Conservation (phyloP, 2,329 filamentous ascomycete species). For the Neobulgaria alba region DNA sequence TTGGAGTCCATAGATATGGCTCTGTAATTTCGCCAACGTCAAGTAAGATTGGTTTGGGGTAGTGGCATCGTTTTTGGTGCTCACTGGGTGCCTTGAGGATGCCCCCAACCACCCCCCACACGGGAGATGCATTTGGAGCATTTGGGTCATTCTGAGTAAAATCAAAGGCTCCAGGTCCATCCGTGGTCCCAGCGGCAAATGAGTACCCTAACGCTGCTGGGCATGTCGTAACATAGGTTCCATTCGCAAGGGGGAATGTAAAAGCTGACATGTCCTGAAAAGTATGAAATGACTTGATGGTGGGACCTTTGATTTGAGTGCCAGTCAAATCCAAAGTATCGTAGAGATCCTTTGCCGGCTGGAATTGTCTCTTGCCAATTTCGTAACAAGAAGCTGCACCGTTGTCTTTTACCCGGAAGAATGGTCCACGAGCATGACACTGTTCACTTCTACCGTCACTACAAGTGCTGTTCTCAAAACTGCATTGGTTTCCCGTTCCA, state of each 20-base stretch:
- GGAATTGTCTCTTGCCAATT: constrained; percentile 64
- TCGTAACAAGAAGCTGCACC: constrained; percentile 69
- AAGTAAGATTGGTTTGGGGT: constrained; percentile 74
- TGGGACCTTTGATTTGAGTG: constrained; percentile 46
- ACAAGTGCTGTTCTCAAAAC: constrained; percentile 78
- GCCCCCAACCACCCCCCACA: constrained; percentile 71
- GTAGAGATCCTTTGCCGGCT: constrained; percentile 52
- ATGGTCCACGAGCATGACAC: constrained; percentile 67
- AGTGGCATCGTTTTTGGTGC: constrained; percentile 68
- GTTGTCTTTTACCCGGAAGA: constrained; percentile 58
- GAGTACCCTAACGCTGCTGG: constrained; percentile 84
- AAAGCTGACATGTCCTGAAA: constrained; percentile 77
- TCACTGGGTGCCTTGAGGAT: constrained; percentile 62
- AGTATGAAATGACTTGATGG: constrained; percentile 75
- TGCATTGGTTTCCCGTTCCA: constrained; percentile 62
- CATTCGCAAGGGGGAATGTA: constrained; percentile 65
- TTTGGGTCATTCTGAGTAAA: constrained; percentile 82
- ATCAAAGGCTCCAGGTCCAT: constrained; percentile 85
- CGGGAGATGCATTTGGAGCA: constrained; percentile 51
- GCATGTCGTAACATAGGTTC: constrained; percentile 63
- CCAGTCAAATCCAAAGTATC: constrained; percentile 38
- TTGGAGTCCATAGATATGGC: constrained; percentile 84
- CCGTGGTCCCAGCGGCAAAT: constrained; percentile 86
- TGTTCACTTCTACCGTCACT: constrained; percentile 57
- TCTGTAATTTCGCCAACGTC: constrained; percentile 73